Evolutionary conservation across 2,329 filamentous ascomycete species (phyloP), one percentile per base, ranked within the genome.

Genomic region (Trichoderma aggressivum): DNA sequence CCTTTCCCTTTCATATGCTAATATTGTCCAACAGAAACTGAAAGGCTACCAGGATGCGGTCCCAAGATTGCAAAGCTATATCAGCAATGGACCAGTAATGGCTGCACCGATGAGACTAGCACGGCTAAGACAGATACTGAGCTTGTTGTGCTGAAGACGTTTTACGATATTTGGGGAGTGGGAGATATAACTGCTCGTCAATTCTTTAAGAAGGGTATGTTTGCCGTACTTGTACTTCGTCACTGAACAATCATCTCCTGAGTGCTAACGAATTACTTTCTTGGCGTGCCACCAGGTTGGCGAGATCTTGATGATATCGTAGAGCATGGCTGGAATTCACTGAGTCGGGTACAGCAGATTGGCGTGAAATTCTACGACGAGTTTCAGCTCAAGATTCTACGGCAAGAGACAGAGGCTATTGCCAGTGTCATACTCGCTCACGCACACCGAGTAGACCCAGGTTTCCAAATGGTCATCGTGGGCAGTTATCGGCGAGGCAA

Each of bases 301-400:
- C 86, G 89, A 72, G 92, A 96, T 72, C 84, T 97, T 0, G 94
- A 98, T 76, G 94, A 98, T 76, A 84, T 98, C 3, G 85, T 97
- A 53, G 92, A 97, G 76, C 87, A 90, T 76, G 94, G 92, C 12
- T 98, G 95, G 95, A 79, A 84, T 24, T 85, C 80, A 0, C 84
- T 98, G 1, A 91, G 86, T 0, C 89, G 94, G 14, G 92, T 93
- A 1, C 95, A 98, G 80, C 94, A 98, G 79, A 97, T 98, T 70
- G 95, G 96, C 0, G 84, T 98, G 58, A 98, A 98, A 79, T 98
- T 90, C 81, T 97, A 97, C 79, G 92, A 97, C 39, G 95, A 98
- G 74, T 92, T 99, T 70, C 83, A 88, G 59, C 81, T 86, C 18
- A 89, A 87, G 16, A 93, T 98, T 5, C 87, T 93, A 0, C 88